Conservation (phyloP, 352 stramenopile species). For the Phytophthora tubulina region DNA sequence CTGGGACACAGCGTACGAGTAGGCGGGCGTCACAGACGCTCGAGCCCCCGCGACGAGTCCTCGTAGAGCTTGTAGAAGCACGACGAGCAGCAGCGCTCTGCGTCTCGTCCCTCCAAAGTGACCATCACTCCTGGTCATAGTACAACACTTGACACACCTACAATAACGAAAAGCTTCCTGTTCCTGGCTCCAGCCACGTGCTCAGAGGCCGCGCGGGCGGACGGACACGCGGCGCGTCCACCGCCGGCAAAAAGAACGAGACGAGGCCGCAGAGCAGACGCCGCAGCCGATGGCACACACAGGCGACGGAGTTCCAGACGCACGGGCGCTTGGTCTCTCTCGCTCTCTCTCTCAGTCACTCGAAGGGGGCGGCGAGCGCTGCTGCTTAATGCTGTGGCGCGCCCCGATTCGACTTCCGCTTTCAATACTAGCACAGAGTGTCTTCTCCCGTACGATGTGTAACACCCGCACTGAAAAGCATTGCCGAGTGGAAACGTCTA, state of each 20-base stretch:
- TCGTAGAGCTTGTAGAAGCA: conserved; percentile 1
- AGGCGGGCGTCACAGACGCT: conserved; percentile 8
- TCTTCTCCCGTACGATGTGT: conserved; percentile 26
- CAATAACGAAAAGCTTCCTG: conserved; percentile 3
- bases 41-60: neutral
- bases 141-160: conserved; percentile 18
- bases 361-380: conserved; percentile 5
- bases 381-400: conserved; percentile 14
- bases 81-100: conserved; percentile 16
- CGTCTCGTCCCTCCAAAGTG: conserved; percentile 14
- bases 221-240: conserved; percentile 31
- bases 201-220: conserved; percentile 23
- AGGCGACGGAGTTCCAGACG: conserved; percentile 1
- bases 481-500: conserved; percentile 11
- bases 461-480: conserved; percentile 21
- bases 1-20: conserved; percentile 31
- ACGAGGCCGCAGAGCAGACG: conserved; percentile 21
- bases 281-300: conserved; percentile 30
- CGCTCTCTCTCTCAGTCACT: conserved; percentile 14
- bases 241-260: conserved; percentile 23
- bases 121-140: conserved; percentile 30
- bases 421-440: conserved; percentile 28
- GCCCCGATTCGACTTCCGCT: conserved; percentile 21
- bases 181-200: conserved; percentile 10
- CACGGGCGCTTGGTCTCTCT: conserved; percentile 9